Evolutionary conservation across 768 basidiomycete species (phyloP).

Genomic region (Boletus reticuloceps): DNA sequence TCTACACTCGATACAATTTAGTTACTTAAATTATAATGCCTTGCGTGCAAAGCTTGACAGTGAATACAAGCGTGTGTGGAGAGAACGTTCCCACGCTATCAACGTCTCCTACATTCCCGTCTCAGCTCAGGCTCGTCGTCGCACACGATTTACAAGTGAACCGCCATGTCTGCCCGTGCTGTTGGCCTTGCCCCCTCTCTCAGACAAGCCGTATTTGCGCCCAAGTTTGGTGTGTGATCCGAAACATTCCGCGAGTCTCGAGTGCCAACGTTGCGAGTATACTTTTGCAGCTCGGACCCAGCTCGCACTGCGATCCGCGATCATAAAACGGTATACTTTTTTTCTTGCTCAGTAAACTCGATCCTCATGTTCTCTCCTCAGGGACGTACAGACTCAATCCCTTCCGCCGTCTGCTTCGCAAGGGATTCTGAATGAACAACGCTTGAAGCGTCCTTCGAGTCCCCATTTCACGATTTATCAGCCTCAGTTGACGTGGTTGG

Average conservation of each 20-base stretch:
- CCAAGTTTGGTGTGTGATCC: constrained; percentile 26
- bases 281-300: constrained; percentile 40
- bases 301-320: constrained; percentile 25
- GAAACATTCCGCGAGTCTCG: background rate
- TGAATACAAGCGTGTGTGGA: constrained; percentile 6
- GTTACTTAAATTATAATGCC: background rate
- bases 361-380: constrained; percentile 17
- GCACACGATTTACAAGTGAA: constrained; percentile 9
- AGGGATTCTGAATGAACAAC: constrained; percentile 82
- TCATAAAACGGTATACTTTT: constrained; percentile 41
- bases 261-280: background rate
- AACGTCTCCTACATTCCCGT: background rate
- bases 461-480: constrained; percentile 98
- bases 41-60: background rate
- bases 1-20: background rate
- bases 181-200: constrained; percentile 59
- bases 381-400: constrained; percentile 63
- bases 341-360: background rate
- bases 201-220: constrained; percentile 45
- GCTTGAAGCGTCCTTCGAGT: constrained; percentile 82
- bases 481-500: constrained; percentile 88
- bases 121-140: no score
- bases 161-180: constrained; percentile 44
- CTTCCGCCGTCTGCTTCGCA: constrained; percentile 54
- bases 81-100: constrained; percentile 19